Evolutionary conservation across 805 yeast species (phyloP).

Genomic region (Kodamaea kaohsiungensis): DNA sequence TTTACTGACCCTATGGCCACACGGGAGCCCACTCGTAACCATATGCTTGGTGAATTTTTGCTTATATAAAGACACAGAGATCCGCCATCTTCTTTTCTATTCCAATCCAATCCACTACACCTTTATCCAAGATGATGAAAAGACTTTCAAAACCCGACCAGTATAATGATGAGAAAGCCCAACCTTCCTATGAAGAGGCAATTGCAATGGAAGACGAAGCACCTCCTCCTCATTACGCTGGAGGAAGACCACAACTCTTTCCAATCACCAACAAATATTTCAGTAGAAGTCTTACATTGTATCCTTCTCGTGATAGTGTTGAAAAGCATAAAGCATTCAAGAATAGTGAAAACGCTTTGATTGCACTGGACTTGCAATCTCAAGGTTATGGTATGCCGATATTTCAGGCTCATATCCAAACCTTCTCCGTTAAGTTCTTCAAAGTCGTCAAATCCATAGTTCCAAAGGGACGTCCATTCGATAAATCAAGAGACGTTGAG

Average conservation of each 20-base stretch:
- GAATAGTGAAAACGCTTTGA: not conserved
- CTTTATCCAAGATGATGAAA: not conserved
- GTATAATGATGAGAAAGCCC: not conserved
- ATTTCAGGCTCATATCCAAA: not conserved
- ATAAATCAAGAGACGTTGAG: slow-evolving; percentile 2
- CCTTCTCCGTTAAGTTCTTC: slow-evolving; percentile 5
- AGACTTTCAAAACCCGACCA: not conserved
- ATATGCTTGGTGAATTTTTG: not conserved
- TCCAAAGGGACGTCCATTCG: not conserved
- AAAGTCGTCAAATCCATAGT: not conserved
- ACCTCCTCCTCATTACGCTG: slow-evolving; percentile 3
- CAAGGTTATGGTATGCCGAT: slow-evolving; percentile 10
- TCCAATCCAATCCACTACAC: not conserved
- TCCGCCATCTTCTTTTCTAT: not conserved
- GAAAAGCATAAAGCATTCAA: not conserved
- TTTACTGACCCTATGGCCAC: too few relatives aligned
- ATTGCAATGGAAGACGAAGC: not conserved
- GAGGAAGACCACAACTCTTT: slow-evolving; percentile 4
- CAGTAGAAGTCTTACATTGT: slow-evolving; percentile 1
- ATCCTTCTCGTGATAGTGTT: slow-evolving; percentile 3
- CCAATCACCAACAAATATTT: slow-evolving; percentile 2
- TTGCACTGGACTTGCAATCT: not conserved
- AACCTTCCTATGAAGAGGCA: not conserved
- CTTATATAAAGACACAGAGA: not conserved
- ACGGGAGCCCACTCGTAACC: not conserved